These are phyloP conservation scores for Podospora didyma DNA, from an alignment of 495 filamentous ascomycete species.

Conservation along the genomic window DNA sequence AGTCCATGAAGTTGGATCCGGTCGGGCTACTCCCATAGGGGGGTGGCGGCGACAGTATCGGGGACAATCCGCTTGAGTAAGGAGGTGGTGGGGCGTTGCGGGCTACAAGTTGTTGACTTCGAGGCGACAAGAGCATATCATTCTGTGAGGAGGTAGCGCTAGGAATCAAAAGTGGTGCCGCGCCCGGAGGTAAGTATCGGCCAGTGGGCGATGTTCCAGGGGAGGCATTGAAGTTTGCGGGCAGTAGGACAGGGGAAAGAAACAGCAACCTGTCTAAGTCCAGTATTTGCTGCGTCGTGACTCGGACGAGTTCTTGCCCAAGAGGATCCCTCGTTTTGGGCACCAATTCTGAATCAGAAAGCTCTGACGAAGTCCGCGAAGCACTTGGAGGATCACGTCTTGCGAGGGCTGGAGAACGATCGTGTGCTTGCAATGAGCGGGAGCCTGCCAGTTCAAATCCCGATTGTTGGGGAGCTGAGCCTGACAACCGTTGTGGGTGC, in stretches of 20 bases:
- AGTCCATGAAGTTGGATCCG: conserved; percentile 9
- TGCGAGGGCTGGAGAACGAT: conserved; percentile 12
- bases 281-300: conserved; percentile 44
- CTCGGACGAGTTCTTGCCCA: conserved; percentile 35
- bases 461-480: conserved; percentile 2
- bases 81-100: conserved; percentile 30
- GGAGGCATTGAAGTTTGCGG: conserved; percentile 20
- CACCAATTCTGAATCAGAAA: conserved; percentile 16
- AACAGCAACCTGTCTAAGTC: conserved; percentile 29
- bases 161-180: conserved; percentile 20
- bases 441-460: conserved; percentile 12
- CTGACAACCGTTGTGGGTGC: conserved; percentile 19
- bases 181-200: conserved; percentile 17
- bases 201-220: conserved; percentile 29
- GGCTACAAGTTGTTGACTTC: conserved; percentile 8
- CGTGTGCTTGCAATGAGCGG: conserved; percentile 10
- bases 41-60: conserved; percentile 16
- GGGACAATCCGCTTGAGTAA: conserved; percentile 15
- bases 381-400: conserved; percentile 19
- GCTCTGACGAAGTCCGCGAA: conserved; percentile 29
- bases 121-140: conserved; percentile 8
- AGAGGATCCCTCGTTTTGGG: conserved; percentile 8
- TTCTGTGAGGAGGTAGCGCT: conserved; percentile 6
- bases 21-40: conserved; percentile 24
- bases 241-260: conserved; percentile 17